Percentiles rank a stretch among this genome's conserved stretches.
phyloP scores from a whole-genome alignment of 2,329 filamentous ascomycete genomes.

The Fusarium floridanum region DNA sequence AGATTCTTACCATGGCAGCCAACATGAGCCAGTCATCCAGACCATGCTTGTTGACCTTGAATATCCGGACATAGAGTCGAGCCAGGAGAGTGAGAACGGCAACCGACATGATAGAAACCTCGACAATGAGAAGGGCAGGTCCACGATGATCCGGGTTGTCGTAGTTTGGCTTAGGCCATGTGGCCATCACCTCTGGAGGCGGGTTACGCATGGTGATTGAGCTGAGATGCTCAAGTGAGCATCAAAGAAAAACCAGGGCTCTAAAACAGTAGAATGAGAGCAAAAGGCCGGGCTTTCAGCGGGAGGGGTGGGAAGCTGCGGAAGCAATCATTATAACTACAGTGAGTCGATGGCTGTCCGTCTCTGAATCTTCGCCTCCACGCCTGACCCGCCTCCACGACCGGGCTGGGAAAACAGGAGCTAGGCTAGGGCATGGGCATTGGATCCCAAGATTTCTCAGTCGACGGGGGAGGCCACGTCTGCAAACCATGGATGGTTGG shows the following conservation, averaged over 20 bases:
- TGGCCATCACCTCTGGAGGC: constrained; percentile 51
- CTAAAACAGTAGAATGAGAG: constrained; percentile 16
- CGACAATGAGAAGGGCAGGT: constrained; percentile 53
- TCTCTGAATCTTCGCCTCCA: constrained; percentile 26
- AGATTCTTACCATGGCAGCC: constrained; percentile 50
- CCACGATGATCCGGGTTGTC: constrained; percentile 54
- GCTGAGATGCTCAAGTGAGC: constrained; percentile 11
- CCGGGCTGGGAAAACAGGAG: constrained; percentile 17
- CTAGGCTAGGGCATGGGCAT: constrained; percentile 12
- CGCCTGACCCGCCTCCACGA: constrained; percentile 36
- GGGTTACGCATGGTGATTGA: constrained; percentile 51
- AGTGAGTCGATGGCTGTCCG: constrained; percentile 16
- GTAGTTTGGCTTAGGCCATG: constrained; percentile 57
- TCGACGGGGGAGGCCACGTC: constrained; percentile 16
- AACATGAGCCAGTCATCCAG: constrained; percentile 60
- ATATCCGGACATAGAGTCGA: constrained; percentile 54
- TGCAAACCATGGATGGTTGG: constrained; percentile 2
- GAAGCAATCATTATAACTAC: constrained; percentile 38
- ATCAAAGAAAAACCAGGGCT: constrained; percentile 10
- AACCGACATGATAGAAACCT: constrained; percentile 51
- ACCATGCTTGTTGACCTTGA: constrained; percentile 50
- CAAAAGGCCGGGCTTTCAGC: constrained; percentile 48
- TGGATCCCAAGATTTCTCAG: constrained; percentile 15
- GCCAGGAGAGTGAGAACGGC: constrained; percentile 52
- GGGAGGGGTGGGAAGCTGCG: constrained; percentile 15